Evolutionary conservation across 371 early-diverging fungal genomes (phyloP), one percentile per base, ranked within the genome.

Genomic region (Apophysomyces trapeziformis): DNA sequence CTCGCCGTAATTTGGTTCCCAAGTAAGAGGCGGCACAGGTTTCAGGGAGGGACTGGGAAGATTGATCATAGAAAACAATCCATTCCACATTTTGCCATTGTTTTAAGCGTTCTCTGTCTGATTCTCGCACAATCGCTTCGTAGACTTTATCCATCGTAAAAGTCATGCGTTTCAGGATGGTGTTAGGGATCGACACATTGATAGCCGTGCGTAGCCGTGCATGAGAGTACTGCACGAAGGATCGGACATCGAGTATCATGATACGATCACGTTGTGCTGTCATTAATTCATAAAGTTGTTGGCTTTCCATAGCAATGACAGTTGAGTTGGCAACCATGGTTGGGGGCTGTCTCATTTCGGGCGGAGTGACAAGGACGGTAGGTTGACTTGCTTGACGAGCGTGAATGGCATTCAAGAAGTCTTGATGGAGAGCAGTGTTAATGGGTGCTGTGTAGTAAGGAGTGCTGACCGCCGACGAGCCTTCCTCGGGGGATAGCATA

Each of bases 61-160:
- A 62, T 39, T 83, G 85, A 66, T 88, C 89, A 66, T 86, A 87
- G 35, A 89, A 63, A 12, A 89, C 76, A 50, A 89, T 86, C 47
- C 78, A 66, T 18, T 77, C 70, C 18, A 73, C 81, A 8, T 68
- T 61, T 12, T 70, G 61, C 89, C 89, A 89, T 11, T 68, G 60
- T 18, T 73, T 67, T 47, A 85, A 72, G 13, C 66, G 46, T 11
- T 76, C 64, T 4, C 78, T 66, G 41, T 87, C 80, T 7, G 61
- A 61, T 8, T 86, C 85, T 12, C 75, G 71, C 5, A 82, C 86
- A 47, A 89, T 71, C 12, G 76, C 84, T 45, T 85, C 87, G 14
- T 68, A 75, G 12, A 89, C 71, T 70, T 86, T 87, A n/a, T 77
- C 82, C 7, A 86, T 67, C 0, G 85, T 81, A 59, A 84, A 89